Evolutionary conservation across 176 grass and related monocot genomes (phyloP).

Genomic region (Melocanna baccifera): DNA sequence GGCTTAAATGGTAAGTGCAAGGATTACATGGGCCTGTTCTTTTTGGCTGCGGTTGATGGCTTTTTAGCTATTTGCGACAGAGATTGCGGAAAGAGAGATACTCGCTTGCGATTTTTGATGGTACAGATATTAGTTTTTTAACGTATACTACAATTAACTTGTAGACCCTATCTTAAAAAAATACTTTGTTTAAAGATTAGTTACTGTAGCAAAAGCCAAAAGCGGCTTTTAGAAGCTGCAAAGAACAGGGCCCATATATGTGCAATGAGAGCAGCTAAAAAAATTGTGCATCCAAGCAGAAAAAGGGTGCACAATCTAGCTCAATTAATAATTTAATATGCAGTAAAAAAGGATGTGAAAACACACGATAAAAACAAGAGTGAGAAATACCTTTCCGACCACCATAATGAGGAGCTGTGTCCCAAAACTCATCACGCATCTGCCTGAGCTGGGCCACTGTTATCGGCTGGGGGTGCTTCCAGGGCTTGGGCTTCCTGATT

Average conservation of each 20-base stretch:
- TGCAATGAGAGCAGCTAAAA: neutral
- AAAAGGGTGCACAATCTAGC: neutral
- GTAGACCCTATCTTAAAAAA: too few species aligned
- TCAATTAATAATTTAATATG: neutral
- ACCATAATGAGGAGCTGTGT: slow-evolving; percentile 78
- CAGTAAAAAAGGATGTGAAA: neutral
- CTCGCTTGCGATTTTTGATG: too few species aligned
- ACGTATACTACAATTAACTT: too few species aligned
- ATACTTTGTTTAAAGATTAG: too few species aligned
- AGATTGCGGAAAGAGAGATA: too few species aligned
- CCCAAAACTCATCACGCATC: slow-evolving; percentile 67
- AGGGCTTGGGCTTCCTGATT: slow-evolving; percentile 64
- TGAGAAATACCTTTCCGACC: slow-evolving; percentile 56
- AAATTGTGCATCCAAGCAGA: neutral
- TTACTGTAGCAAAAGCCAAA: too few species aligned
- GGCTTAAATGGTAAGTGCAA: slow-evolving; percentile 16
- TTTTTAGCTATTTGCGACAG: too few species aligned
- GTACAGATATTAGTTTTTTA: too few species aligned
- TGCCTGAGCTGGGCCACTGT: slow-evolving; percentile 55
- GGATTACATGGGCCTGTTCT: too few species aligned
- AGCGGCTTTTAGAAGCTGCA: too few species aligned
- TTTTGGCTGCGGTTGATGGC: too few species aligned
- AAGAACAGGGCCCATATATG: too few species aligned
- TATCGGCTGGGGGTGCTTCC: slow-evolving; percentile 67
- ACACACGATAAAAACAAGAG: neutral